Evolutionary conservation across 768 basidiomycete species (phyloP).

Genomic region (Rhizopogon roseolus): DNA sequence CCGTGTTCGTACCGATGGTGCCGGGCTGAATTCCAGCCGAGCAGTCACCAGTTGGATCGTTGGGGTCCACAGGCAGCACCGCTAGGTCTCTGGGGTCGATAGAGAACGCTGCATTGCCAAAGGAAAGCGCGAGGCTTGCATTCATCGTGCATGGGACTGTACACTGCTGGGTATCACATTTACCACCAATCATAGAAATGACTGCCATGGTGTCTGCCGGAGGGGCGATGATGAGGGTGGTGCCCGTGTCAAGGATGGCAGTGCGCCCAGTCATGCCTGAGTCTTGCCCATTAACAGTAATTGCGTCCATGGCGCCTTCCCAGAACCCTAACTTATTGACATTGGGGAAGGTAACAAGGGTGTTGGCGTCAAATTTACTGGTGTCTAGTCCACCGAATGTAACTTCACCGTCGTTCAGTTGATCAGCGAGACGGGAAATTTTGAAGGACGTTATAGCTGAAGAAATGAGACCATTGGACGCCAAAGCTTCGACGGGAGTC

Average conservation of each 20-base stretch:
- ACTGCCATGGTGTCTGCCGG: slow-evolving; percentile 49
- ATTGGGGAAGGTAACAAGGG: slow-evolving; percentile 57
- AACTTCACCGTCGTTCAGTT: slow-evolving; percentile 65
- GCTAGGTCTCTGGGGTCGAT: slow-evolving; percentile 67
- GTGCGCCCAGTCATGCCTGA: slow-evolving; percentile 55
- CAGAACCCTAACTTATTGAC: slow-evolving; percentile 73
- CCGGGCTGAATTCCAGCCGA: slow-evolving; percentile 66
- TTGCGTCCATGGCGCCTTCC: slow-evolving; percentile 61
- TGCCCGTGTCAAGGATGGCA: slow-evolving; percentile 57
- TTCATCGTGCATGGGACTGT: slow-evolving; percentile 63
- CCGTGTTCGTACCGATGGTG: slow-evolving; percentile 47
- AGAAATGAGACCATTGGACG: slow-evolving; percentile 47
- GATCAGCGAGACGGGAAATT: slow-evolving; percentile 68
- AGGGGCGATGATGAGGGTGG: slow-evolving; percentile 40
- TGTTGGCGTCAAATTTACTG: slow-evolving; percentile 58
- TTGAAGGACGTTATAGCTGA: slow-evolving; percentile 75
- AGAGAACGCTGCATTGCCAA: slow-evolving; percentile 53
- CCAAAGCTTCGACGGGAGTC: slow-evolving; percentile 74
- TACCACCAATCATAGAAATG: slow-evolving; percentile 55
- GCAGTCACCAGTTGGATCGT: slow-evolving; percentile 56
- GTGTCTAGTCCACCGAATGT: slow-evolving; percentile 76
- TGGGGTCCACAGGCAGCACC: slow-evolving; percentile 47
- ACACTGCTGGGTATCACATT: slow-evolving; percentile 44
- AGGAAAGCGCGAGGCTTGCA: slow-evolving; percentile 47
- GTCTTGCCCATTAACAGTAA: slow-evolving; percentile 54